These are phyloP conservation scores for Parathielavia hyrcaniae DNA, from an alignment of 495 filamentous ascomycete genomes.

Conservation along the genomic window DNA sequence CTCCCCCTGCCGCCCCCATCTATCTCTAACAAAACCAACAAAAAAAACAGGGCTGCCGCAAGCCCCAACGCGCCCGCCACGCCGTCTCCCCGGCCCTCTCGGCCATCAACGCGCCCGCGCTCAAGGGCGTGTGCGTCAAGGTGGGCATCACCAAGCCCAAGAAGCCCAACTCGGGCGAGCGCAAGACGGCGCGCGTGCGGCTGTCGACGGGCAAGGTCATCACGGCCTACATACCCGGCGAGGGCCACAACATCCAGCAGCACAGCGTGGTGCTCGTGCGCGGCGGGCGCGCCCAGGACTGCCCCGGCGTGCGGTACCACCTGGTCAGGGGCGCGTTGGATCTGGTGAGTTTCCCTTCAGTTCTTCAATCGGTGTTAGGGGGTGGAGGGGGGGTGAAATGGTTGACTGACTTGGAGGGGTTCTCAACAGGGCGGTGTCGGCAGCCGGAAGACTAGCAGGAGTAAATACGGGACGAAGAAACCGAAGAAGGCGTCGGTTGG, in stretches of 20 bases:
- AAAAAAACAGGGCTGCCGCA: conserved; percentile 61
- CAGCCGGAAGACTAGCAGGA: conserved; percentile 72
- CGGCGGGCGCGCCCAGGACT: conserved; percentile 90
- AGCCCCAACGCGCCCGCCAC: conserved; percentile 69
- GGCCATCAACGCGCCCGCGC: conserved; percentile 58
- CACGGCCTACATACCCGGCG: conserved; percentile 88
- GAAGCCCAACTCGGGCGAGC: conserved; percentile 95
- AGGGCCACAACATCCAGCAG: conserved; percentile 98
- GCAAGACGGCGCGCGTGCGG: conserved; percentile 83
- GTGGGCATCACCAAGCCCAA: conserved; percentile 90
- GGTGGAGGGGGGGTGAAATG: not conserved
- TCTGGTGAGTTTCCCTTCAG: conserved; percentile 61
- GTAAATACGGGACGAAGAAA: conserved; percentile 98
- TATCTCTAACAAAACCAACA: not conserved
- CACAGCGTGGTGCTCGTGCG: conserved; percentile 93
- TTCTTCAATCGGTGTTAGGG: not conserved
- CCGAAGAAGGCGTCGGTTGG: conserved; percentile 65
- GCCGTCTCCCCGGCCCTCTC: conserved; percentile 77
- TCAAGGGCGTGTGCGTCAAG: conserved; percentile 93
- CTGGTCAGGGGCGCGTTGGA: conserved; percentile 88
- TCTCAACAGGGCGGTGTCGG: conserved; percentile 74
- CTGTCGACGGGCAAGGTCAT: conserved; percentile 81
- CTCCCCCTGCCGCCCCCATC: not conserved
- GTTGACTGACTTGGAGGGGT: not conserved
- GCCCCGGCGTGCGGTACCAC: conserved; percentile 95